Evolutionary conservation across 331 rosid genomes (phyloP).

Genomic region (Malus hybrid): DNA sequence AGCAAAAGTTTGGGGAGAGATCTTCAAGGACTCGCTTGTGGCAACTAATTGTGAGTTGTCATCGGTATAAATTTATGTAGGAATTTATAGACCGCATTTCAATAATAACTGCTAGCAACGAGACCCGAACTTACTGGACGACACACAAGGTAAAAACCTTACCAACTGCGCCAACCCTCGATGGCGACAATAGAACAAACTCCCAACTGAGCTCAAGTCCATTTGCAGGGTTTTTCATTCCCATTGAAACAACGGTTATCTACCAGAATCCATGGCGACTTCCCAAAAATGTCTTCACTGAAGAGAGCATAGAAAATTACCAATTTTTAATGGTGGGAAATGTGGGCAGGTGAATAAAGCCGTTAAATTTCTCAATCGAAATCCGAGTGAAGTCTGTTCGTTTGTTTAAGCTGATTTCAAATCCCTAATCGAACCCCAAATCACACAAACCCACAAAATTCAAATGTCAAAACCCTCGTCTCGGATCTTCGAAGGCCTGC

Average conservation of each 20-base stretch:
- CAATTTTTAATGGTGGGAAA: not conserved
- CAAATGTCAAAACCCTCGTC: conserved; percentile 33
- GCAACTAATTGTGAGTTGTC: too few species aligned
- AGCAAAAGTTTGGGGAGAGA: too few species aligned
- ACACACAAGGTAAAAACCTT: too few species aligned
- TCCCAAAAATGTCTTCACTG: not conserved
- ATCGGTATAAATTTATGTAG: too few species aligned
- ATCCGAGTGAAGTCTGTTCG: not conserved
- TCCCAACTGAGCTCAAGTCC: not conserved
- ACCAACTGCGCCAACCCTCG: too few species aligned
- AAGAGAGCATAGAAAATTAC: not conserved
- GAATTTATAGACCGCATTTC: too few species aligned
- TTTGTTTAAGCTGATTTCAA: not conserved
- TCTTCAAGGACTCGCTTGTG: too few species aligned
- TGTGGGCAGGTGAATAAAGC: not conserved
- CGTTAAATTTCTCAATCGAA: not conserved
- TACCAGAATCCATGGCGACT: not conserved
- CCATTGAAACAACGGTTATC: not conserved
- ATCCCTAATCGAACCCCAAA: conserved; percentile 1
- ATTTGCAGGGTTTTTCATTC: not conserved
- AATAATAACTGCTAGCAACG: accelerated
- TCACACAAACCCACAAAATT: not conserved
- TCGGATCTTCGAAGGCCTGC: conserved; percentile 30
- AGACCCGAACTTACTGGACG: accelerated
- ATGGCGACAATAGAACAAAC: too few species aligned